A percentile compares a stretch with the other conserved stretches of the same genome.
These are phyloP conservation scores for Paratinospora sagittata DNA, from an alignment of 164 flowering plant species.

Conservation along the genomic window DNA sequence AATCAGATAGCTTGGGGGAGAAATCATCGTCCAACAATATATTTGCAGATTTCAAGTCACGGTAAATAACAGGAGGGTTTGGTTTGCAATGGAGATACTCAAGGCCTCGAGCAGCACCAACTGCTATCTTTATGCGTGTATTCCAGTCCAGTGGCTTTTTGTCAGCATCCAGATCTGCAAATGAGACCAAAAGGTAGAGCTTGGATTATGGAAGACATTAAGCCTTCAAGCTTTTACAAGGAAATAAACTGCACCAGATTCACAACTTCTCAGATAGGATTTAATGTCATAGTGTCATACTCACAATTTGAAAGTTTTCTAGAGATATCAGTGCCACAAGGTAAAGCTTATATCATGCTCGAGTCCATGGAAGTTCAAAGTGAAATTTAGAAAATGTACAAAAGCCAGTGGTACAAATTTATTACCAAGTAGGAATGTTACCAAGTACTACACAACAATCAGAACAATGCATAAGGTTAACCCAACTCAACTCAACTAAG, in stretches of 20 bases:
- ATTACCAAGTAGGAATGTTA: too few species aligned
- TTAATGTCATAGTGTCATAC: not conserved
- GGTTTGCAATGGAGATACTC: conserved; percentile 79
- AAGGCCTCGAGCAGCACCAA: conserved; percentile 74
- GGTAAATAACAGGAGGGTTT: too few species aligned
- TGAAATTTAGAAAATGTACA: too few species aligned
- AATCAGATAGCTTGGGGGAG: conserved; percentile 72
- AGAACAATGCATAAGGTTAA: too few species aligned
- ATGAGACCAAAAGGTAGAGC: conserved; percentile 2
- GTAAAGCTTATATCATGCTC: not conserved
- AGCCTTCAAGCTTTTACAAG: not conserved
- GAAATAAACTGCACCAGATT: too few species aligned
- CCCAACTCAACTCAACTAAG: too few species aligned
- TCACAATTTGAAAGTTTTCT: too few species aligned
- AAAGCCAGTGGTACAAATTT: too few species aligned
- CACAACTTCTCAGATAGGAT: not conserved
- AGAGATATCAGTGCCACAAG: not conserved
- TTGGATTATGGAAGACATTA: not conserved
- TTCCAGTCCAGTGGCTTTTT: conserved; percentile 65
- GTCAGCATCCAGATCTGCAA: too few species aligned
- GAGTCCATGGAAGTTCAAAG: too few species aligned
- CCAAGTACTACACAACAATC: too few species aligned
- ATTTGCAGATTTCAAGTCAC: conserved; percentile 75
- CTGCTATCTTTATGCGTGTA: conserved; percentile 63
- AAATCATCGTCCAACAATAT: conserved; percentile 71